These are phyloP conservation scores for Herpotrichia juniperi DNA, from an alignment of 2,329 filamentous ascomycete species.

Conservation along the genomic window DNA sequence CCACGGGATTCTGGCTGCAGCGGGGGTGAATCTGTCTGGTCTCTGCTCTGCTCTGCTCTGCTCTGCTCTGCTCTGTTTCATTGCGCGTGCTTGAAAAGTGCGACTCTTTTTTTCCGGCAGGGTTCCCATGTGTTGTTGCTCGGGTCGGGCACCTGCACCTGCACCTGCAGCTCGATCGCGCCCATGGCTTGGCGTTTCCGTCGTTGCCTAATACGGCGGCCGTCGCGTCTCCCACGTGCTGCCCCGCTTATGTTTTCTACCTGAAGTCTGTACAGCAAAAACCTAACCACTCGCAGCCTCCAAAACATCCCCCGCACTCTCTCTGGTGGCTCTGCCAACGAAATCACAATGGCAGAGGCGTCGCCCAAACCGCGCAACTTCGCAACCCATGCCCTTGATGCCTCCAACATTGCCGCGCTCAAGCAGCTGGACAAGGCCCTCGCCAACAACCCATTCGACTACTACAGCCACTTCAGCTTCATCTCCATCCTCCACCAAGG, in stretches of 20 bases:
- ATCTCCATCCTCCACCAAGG: slow-evolving; percentile 57
- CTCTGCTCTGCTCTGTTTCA: not conserved
- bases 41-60: too few species aligned
- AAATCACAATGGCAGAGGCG: slow-evolving; percentile 55
- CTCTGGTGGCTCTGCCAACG: slow-evolving; percentile 52
- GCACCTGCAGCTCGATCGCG: not conserved
- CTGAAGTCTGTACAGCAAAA: too few species aligned
- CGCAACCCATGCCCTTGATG: slow-evolving; percentile 49
- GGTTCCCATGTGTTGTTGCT: not conserved
- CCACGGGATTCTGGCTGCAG: not conserved
- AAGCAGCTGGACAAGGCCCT: slow-evolving; percentile 51
- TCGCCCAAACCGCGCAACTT: slow-evolving; percentile 52
- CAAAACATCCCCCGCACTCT: slow-evolving; percentile 45
- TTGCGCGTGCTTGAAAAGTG: not conserved
- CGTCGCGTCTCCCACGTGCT: not conserved
- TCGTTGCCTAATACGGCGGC: not conserved
- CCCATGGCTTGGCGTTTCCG: not conserved
- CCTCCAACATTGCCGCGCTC: slow-evolving; percentile 51
- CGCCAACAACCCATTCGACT: slow-evolving; percentile 56
- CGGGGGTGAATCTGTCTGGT: not conserved
- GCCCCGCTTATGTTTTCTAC: too few species aligned
- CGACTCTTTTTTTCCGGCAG: not conserved
- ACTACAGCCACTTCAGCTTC: slow-evolving; percentile 54
- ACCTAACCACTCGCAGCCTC: slow-evolving; percentile 24
- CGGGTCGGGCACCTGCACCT: not conserved